phyloP scores from a whole-genome alignment of 2,329 filamentous ascomycete species.

The Diaporthe eres region DNA sequence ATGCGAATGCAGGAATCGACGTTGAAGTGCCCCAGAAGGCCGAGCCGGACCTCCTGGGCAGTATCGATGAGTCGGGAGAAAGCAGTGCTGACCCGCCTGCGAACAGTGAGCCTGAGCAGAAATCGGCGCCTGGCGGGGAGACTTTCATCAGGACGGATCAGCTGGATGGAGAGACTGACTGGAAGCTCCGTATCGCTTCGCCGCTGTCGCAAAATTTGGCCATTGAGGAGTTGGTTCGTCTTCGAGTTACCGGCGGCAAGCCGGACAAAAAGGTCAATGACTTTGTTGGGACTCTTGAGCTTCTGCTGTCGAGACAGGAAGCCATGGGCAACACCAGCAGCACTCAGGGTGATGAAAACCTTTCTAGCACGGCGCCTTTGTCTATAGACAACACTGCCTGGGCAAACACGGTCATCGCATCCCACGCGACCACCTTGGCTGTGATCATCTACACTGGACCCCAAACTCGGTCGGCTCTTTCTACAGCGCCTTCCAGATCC shows the following conservation, averaged over 20 bases:
- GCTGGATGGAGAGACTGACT: constrained; percentile 97
- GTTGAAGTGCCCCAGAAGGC: constrained; percentile 50
- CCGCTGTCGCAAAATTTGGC: constrained; percentile 86
- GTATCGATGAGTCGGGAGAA: constrained; percentile 51
- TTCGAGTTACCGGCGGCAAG: constrained; percentile 85
- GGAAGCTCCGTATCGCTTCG: constrained; percentile 93
- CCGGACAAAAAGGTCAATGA: constrained; percentile 96
- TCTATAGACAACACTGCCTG: constrained; percentile 98
- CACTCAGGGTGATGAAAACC: constrained; percentile 52
- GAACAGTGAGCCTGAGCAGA: constrained; percentile 47
- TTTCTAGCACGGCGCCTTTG: constrained; percentile 76
- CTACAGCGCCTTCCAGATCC: constrained; percentile 90
- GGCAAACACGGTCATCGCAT: constrained; percentile 98
- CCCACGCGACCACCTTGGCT: constrained; percentile 88
- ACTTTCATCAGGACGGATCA: constrained; percentile 98
- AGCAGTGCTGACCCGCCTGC: constrained; percentile 53
- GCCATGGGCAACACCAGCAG: constrained; percentile 60
- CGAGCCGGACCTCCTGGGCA: constrained; percentile 59
- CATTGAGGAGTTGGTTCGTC: constrained; percentile 77
- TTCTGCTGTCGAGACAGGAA: constrained; percentile 70
- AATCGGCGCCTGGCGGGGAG: constrained; percentile 75
- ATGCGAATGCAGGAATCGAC: constrained; percentile 48
- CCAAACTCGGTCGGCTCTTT: constrained; percentile 93
- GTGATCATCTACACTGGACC: constrained; percentile 95
- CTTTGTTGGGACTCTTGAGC: constrained; percentile 89